Base-by-base conservation (phyloP, 2,329 filamentous ascomycete species). In the Xylaria multiplex region DNA sequence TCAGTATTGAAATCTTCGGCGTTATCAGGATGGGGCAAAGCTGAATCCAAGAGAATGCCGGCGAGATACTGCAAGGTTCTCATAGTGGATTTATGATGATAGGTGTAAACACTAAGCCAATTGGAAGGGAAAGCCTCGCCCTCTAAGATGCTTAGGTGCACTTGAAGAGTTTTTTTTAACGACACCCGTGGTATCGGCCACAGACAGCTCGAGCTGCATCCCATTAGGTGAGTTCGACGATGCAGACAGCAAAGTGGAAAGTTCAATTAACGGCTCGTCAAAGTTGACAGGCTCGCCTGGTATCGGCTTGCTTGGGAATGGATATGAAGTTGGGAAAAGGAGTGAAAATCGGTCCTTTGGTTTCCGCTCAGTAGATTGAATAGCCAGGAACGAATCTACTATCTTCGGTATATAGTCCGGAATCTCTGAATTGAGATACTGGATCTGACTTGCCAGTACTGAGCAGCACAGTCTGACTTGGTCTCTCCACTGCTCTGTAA, bases 381-480 rank as follows among this genome's bases (percentile, higher is more conserved):
- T 90, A 9, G 89, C 87, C 59, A 92, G 84, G 77, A 97, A 98
- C 0, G 95, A 97, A 70, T 96, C 91, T 62, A 97, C 89, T 53
- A 97, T 90, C 77, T 95, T 96, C 0, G 93, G 92, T 70, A 97
- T 90, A 76, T 97, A 96, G 67, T 94, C 91, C 22, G 93, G 93
- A 54, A 96, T 91, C 74, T 96, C 91, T 43, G 93, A 85, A 8
- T 91, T 90, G 8, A 97, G 86, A 70, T 92, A 86, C 46, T 91
- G 87, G 63, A 94, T 86, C 76, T 98, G 92, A 68, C 92, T 93
- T 8, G 95, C 93, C 42, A 99, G 85, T 40, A 99, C 91, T 0
- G 95, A 96, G 79, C 93, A 97, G 79, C 95, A 97, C 16, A 99
- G 83, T 16, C 96, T 91, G 19, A 98, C 92, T 80, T 98, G 96